phyloP scores from a whole-genome alignment of 2,329 filamentous ascomycete genomes.

The Beauveria rudraprayagi region DNA sequence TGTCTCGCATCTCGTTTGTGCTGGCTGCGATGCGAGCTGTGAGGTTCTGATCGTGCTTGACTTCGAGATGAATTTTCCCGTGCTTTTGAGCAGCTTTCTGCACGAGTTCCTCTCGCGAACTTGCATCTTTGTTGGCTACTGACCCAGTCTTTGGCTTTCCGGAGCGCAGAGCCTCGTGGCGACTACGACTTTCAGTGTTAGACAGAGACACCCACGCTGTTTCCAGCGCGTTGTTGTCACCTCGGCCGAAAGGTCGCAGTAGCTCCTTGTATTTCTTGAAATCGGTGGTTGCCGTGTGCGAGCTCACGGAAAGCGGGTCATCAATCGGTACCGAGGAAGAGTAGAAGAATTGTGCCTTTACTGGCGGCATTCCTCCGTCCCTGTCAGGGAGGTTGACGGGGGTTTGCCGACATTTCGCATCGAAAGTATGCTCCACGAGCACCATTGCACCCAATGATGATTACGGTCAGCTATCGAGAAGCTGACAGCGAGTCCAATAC shows the following conservation, averaged over 20 bases:
- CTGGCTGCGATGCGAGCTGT: neutral
- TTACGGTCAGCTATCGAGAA: slow-evolving; percentile 6
- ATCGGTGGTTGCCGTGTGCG: slow-evolving; percentile 43
- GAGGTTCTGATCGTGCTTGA: slow-evolving; percentile 24
- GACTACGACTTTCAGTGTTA: slow-evolving; percentile 37
- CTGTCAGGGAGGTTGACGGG: slow-evolving; percentile 33
- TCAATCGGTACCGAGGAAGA: slow-evolving; percentile 75
- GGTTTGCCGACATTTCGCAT: slow-evolving; percentile 49
- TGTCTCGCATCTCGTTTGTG: neutral
- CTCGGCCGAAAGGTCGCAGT: slow-evolving; percentile 68
- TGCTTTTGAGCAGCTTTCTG: slow-evolving; percentile 38
- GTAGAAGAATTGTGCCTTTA: slow-evolving; percentile 77
- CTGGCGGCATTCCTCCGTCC: slow-evolving; percentile 45
- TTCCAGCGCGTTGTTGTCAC: slow-evolving; percentile 74
- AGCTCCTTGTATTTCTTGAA: slow-evolving; percentile 47
- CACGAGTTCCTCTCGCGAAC: slow-evolving; percentile 32
- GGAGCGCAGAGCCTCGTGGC: slow-evolving; percentile 32
- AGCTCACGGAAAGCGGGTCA: slow-evolving; percentile 67
- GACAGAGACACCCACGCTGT: slow-evolving; percentile 63
- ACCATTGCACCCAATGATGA: slow-evolving; percentile 2
- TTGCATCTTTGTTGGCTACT: slow-evolving; percentile 26
- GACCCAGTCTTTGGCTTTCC: slow-evolving; percentile 14
- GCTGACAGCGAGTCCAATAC: neutral
- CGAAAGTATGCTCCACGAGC: slow-evolving; percentile 45
- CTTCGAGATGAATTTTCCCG: slow-evolving; percentile 36